Base-by-base conservation (phyloP, 148 eudicot species). In the Chenopodium album region DNA sequence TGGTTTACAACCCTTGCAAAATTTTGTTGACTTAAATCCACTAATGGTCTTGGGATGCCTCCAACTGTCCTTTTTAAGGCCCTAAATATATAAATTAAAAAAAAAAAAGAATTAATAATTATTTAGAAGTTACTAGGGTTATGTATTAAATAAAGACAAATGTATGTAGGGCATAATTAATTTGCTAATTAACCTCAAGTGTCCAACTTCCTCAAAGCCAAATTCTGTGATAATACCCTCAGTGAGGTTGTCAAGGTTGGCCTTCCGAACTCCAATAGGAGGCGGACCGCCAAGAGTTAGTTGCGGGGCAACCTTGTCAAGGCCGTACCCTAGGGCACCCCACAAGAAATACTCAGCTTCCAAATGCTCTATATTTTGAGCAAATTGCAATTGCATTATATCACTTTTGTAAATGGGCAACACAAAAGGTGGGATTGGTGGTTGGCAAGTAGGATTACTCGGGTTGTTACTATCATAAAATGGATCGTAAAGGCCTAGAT, bases 131-230 rank as follows among this genome's bases (percentile, higher is more conserved):
- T 26, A 26, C 26, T 26, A 34, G 37, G 37, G 37, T 34, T 34
- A 34, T 34, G 22, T 54, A 54, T 54, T 2, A 1, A 69, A 3
- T 31, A 4, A 69, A 13, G 47, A 67, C 1, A 10, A 68, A 1
- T 2, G 4, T 28, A 69, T 0, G 3, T 1, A 69, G 46, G 22
- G 22, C 34, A 11, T 32, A 29, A 9, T 20, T 73, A 9, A 34
- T 46, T 62, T 74, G 29, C 77, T 31, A 26, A 26, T 26, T 26
- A 48, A 92, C 98, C 97, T 92, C n/a, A 94, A 82, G 78, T 94
- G 98, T 19, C 94, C 97, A 80, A 94, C 85, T 88, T 94, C 98
- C 79, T 92, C 89, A 50, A 22, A 84, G 6, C 76, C 98, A 73
- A 94, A 92, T 68, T 94, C 92, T 14, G 34, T 82, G 47, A 92